Base-by-base conservation (phyloP, 192 early-diverging fungal species). In the Diversispora epigaea region DNA sequence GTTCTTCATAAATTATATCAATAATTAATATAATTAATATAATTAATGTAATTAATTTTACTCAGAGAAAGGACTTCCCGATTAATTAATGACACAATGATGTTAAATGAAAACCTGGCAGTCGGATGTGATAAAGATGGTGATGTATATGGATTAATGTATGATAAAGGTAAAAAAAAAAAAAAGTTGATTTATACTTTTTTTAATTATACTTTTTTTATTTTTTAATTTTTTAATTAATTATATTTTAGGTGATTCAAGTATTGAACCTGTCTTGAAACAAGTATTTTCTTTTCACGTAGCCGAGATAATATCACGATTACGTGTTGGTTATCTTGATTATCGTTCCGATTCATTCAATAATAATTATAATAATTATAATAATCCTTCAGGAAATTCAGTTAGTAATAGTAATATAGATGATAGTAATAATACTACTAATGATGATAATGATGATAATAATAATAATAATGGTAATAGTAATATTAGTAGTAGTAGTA, bases 61-160 rank as follows among this genome's bases (percentile, higher is more conserved):
- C n/a, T n/a, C n/a, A 69, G 68, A 11, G 68, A 69, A 49, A 49
- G 44, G 39, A 15, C 14, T 6, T 12, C 68, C 14, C 46, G 68
- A 25, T 69, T 69, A 19, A 69, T 54, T 17, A 21, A 17, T 1
- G 50, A 69, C 40, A 52, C 68, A 3, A 69, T 69, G 17, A 69
- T 69, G 68, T 69, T 69, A 54, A 69, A 69, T 32, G 49, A 69
- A 54, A 69, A 69, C 32, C 40, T 69, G 8, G 68, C 50, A 44
- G 12, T 69, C 19, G 68, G 68, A 6, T 6, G 47, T n/a, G 68
- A 69, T 40, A 69, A 69, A 40, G 25, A 39, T 25, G 68, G 68
- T 52, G 52, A 69, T 50, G 21, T 69, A 17, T 69, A 52, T 22
- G 68, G 68, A 17, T 32, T 54, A 41, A 52, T 69, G 52, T 69